Base-by-base conservation (phyloP, 305 asterid genomes). In the Lippia alba region DNA sequence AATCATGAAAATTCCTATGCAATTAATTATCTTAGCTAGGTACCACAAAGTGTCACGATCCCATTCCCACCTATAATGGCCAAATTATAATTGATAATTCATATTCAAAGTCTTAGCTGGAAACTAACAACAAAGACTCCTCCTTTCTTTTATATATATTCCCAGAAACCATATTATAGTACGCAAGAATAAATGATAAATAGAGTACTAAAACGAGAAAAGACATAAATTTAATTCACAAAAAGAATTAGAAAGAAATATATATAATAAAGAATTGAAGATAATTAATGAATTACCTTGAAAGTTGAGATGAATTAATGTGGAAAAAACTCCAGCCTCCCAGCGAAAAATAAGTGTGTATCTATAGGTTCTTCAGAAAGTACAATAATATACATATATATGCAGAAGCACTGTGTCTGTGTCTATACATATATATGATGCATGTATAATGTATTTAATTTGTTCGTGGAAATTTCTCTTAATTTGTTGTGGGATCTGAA, bases 401-500 rank as follows among this genome's bases (percentile, higher is more conserved):
- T 6, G 30, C 16, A 51, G 5, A 51, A 8, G 16, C 6, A 16
- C 3, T 48, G 1, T 51, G 56, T 51, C 16, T 51, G 11, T 51
- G 4, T 68, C 2, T 32, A 15, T 12, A 12, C 24, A 48, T 24
- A 45, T 24, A 30, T n/a, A 30, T 18, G 2, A 4, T 64, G 6
- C 46, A 17, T 61, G 9, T 15, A 39, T 61, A n/a, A n/a, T n/a
- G n/a, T n/a, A n/a, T 17, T n/a, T 4, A 4, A 11, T 6, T 40
- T 17, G 0, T 9, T 55, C 24, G 15, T 14, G 19, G 9, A 3
- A 2, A 3, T 0, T 59, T 15, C 11, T 61, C 6, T 48, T 24
- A 24, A 1, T 4, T 45, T 48, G 19, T 49, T 15, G 5, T 14
- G 71, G 75, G 83, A 79, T 79, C 73, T 79, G 80, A 30, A 53